Conservation (phyloP, 768 basidiomycete species). For the Tylopilus subfusipes region DNA sequence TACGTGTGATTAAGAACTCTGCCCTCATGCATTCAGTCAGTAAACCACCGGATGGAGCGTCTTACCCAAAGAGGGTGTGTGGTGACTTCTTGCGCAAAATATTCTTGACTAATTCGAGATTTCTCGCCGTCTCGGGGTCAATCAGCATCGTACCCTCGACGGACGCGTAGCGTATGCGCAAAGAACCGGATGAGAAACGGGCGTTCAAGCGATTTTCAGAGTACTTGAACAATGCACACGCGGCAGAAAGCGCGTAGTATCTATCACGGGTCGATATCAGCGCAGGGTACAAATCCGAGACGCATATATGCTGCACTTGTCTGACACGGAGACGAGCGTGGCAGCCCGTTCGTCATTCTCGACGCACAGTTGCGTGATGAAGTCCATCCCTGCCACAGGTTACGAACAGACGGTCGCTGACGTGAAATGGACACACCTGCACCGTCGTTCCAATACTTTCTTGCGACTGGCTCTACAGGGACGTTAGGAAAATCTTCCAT, state of each 20-base stretch:
- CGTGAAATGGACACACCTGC: constrained; percentile 45
- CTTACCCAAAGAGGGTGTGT: constrained; percentile 78
- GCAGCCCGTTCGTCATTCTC: constrained; percentile 81
- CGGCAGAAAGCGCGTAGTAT: constrained; percentile 85
- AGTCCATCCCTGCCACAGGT: constrained; percentile 60
- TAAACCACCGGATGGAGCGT: background rate
- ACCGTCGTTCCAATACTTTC: constrained; percentile 84
- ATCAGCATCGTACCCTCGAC: constrained; percentile 95
- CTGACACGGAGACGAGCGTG: constrained; percentile 70
- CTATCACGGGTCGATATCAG: constrained; percentile 37
- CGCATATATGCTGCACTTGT: constrained; percentile 60
- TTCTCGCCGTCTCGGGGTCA: constrained; percentile 82
- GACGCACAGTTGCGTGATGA: constrained; percentile 70
- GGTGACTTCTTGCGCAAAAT: constrained; percentile 59
- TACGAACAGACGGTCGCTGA: background rate
- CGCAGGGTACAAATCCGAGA: background rate
- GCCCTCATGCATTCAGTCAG: background rate
- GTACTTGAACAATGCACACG: constrained; percentile 84
- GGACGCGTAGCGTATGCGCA: constrained; percentile 71
- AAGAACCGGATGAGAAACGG: constrained; percentile 64
- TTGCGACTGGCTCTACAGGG: constrained; percentile 63
- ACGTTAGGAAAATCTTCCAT: constrained; percentile 69
- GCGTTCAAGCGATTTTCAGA: constrained; percentile 67
- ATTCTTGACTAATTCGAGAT: constrained; percentile 87
- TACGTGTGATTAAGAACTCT: constrained; percentile 78